phyloP scores from a whole-genome alignment of 2,329 filamentous ascomycete species.

The Westerdykella sp. region DNA sequence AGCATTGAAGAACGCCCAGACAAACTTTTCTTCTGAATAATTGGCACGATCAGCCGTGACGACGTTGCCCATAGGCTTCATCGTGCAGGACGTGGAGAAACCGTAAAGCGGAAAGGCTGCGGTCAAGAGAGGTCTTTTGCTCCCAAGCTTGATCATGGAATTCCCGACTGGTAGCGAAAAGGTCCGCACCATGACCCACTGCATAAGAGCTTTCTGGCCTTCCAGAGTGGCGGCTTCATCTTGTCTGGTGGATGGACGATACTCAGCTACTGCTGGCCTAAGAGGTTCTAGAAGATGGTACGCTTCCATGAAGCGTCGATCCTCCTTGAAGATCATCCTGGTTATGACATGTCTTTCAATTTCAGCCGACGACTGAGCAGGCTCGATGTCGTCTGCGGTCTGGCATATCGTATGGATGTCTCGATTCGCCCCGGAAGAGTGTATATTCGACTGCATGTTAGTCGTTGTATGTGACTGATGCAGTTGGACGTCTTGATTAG shows the following conservation, averaged over 20 bases:
- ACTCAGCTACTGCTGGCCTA: constrained; percentile 70
- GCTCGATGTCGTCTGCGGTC: constrained; percentile 53
- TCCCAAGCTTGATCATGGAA: constrained; percentile 79
- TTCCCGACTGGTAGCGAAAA: constrained; percentile 83
- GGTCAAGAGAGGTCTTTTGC: constrained; percentile 80
- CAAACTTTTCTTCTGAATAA: constrained; percentile 93
- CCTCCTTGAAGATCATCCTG: constrained; percentile 81
- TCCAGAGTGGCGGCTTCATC: constrained; percentile 83
- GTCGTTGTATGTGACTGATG: constrained; percentile 8
- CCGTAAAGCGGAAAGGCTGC: constrained; percentile 86
- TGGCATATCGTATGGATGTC: constrained; percentile 76
- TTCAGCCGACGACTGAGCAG: constrained; percentile 73
- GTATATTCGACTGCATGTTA: constrained; percentile 9
- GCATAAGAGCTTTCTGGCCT: constrained; percentile 83
- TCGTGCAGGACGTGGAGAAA: constrained; percentile 85
- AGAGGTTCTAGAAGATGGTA: constrained; percentile 78
- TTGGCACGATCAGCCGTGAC: constrained; percentile 84
- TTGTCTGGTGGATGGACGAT: constrained; percentile 68
- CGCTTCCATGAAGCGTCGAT: constrained; percentile 82
- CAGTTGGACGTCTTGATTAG: constrained; percentile 20
- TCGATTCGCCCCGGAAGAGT: constrained; percentile 31
- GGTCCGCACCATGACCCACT: constrained; percentile 78
- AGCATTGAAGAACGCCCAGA: constrained; percentile 98
- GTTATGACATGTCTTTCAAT: constrained; percentile 77
- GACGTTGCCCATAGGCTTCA: constrained; percentile 86